Evolutionary conservation across 2,329 filamentous ascomycete species (phyloP).

Genomic region (Orbilia quercus): DNA sequence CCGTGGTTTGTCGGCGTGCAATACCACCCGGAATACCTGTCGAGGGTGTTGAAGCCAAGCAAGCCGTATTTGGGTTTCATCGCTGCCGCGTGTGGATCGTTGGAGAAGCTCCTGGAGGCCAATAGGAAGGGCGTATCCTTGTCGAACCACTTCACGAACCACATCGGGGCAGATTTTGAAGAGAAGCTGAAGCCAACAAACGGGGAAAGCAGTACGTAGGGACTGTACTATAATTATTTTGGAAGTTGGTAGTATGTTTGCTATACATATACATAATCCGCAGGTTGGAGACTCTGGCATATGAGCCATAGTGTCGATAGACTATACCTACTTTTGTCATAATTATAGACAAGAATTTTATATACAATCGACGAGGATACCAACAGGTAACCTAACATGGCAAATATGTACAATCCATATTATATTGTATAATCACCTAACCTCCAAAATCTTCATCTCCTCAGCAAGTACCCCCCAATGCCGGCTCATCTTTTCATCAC

Average conservation of each 20-base stretch:
- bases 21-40: conserved; percentile 88
- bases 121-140: conserved; percentile 30
- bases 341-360: no score
- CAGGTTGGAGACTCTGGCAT: conserved; percentile 3
- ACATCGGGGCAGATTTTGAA: conserved; percentile 44
- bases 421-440: no score
- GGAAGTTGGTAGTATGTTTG: background rate
- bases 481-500: conserved; percentile 15
- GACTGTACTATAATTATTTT: background rate
- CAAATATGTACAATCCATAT: conserved; percentile 3
- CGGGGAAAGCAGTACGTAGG: conserved; percentile 14
- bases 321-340: background rate
- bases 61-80: conserved; percentile 86
- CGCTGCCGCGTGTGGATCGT: conserved; percentile 77
- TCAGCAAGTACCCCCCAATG: conserved; percentile 21
- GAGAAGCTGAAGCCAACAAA: conserved; percentile 39
- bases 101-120: conserved; percentile 63
- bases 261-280: conserved; percentile 14
- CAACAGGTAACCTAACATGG: no score
- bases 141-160: conserved; percentile 48
- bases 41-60: conserved; percentile 77
- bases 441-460: conserved; percentile 21
- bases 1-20: conserved; percentile 88
- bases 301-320: conserved; percentile 1
- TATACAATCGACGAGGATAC: background rate